Percentiles rank a stretch among this genome's conserved stretches.
These are phyloP conservation scores for Selaginella moellendorffii DNA, from an alignment of 75 land plant genomes.

Conservation along the genomic window DNA sequence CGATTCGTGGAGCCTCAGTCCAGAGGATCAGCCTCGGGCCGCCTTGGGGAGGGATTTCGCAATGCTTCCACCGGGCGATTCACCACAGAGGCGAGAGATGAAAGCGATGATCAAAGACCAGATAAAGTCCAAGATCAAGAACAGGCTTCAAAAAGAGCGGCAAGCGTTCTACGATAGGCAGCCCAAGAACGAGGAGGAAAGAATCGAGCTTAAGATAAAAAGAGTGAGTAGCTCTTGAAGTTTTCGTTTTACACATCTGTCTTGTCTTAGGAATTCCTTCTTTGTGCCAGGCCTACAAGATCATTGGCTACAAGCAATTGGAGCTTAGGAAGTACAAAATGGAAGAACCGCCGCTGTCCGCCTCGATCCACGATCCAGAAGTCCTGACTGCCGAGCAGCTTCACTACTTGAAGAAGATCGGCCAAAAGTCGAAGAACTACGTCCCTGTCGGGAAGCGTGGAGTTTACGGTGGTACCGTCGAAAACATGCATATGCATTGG, in stretches of 20 bases:
- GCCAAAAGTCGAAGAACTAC: conserved; percentile 60
- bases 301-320: background rate
- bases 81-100: background rate
- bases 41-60: background rate
- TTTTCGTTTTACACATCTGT: too few species aligned
- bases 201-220: background rate
- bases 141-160: background rate
- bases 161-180: background rate
- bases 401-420: conserved; percentile 65
- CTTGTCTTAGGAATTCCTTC: background rate
- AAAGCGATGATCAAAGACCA: background rate
- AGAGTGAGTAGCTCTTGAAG: background rate
- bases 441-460: conserved; percentile 71
- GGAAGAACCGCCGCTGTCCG: conserved; percentile 19
- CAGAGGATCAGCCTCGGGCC: too few species aligned
- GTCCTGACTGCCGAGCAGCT: conserved; percentile 75
- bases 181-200: background rate
- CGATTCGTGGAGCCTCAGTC: too few species aligned
- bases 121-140: background rate
- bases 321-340: background rate
- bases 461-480: conserved; percentile 59
- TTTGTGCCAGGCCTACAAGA: background rate
- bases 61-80: background rate
- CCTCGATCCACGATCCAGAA: conserved; percentile 51
- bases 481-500: conserved; percentile 91